A percentile compares a stretch with the other conserved stretches of the same genome.
phyloP scores from a whole-genome alignment of 148 eudicot species.

The Rhododendron molle region DNA sequence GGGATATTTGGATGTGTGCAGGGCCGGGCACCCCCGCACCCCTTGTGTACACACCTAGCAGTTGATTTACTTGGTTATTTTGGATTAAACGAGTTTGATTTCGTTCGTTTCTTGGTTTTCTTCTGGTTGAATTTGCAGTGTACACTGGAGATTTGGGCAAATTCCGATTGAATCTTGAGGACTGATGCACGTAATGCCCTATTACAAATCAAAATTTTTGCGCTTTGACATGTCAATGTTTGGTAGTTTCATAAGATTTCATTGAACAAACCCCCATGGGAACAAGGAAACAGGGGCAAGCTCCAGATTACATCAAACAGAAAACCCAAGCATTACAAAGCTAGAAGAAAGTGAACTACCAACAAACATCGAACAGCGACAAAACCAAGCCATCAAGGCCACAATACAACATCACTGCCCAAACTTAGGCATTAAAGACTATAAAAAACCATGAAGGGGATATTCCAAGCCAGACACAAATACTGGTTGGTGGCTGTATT shows the following conservation, averaged over 20 bases:
- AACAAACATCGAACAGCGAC: too few species aligned
- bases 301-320: too few species aligned
- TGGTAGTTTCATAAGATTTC: neutral
- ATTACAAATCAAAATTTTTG: neutral
- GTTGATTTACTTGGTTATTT: neutral
- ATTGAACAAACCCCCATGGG: neutral
- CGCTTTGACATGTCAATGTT: neutral
- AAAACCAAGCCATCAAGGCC: too few species aligned
- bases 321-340: too few species aligned
- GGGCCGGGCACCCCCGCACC: too few species aligned
- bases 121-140: neutral
- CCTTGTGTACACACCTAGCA: neutral
- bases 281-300: too few species aligned
- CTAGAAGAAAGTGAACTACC: neutral
- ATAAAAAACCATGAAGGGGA: neutral
- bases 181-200: neutral
- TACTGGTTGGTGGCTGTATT: too few species aligned
- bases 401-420: too few species aligned
- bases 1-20: too few species aligned
- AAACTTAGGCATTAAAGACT: neutral
- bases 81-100: neutral
- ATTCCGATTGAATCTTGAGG: neutral
- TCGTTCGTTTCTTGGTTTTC: neutral
- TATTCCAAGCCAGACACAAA: too few species aligned
- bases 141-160: neutral